These are phyloP conservation scores for Epichloe gansuensis DNA, from an alignment of 2,329 filamentous ascomycete genomes.

Conservation along the genomic window DNA sequence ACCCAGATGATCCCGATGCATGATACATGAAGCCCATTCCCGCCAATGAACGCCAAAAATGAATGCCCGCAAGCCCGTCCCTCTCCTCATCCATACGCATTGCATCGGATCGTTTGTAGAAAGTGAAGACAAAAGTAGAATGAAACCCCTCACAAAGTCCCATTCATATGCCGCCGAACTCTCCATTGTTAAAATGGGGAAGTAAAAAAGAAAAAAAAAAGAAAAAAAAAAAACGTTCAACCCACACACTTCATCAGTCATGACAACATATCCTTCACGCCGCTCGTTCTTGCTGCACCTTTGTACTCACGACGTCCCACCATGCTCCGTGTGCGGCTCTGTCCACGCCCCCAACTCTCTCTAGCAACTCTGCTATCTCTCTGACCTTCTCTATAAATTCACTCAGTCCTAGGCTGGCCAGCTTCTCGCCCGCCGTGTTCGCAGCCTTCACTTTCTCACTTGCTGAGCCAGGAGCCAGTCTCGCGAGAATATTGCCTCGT, in stretches of 20 bases:
- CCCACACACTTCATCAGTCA: not conserved
- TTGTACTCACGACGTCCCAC: conserved; percentile 55
- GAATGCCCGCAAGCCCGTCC: too few relatives aligned
- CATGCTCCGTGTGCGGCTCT: conserved; percentile 53
- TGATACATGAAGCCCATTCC: too few relatives aligned
- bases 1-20: too few relatives aligned
- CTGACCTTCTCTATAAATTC: conserved; percentile 61
- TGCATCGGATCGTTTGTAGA: too few relatives aligned
- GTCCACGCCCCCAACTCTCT: conserved; percentile 53
- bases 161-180: too few relatives aligned
- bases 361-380: conserved; percentile 55
- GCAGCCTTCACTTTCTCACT: conserved; percentile 59
- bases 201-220: too few relatives aligned
- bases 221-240: not conserved
- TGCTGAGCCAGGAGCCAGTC: conserved; percentile 52
- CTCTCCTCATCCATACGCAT: too few relatives aligned
- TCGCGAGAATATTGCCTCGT: conserved; percentile 50
- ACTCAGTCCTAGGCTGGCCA: conserved; percentile 55
- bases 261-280: not conserved
- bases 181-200: not conserved
- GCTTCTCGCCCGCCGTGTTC: conserved; percentile 54
- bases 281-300: conserved; percentile 32
- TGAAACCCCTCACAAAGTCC: too few relatives aligned
- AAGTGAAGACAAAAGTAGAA: too few relatives aligned
- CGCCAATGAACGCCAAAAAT: too few relatives aligned